These are phyloP conservation scores for Chionographis japonica DNA, from an alignment of 106 monocot genomes.

Conservation along the genomic window DNA sequence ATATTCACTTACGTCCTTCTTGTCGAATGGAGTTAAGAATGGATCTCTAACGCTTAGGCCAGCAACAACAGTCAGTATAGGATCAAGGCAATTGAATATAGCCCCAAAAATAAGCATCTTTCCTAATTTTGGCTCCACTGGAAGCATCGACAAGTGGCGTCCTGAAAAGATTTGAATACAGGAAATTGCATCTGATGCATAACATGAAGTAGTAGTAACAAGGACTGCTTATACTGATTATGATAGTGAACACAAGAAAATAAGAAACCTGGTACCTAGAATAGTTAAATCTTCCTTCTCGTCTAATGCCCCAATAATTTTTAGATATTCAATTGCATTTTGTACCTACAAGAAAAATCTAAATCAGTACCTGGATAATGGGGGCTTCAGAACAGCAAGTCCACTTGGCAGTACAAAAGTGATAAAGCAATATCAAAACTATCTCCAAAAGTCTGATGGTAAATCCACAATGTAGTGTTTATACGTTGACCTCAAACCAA, in stretches of 20 bases:
- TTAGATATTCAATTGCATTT: slow-evolving; percentile 98
- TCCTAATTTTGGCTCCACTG: slow-evolving; percentile 96
- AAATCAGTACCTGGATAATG: neutral
- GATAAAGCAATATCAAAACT: too few relatives aligned
- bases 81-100: slow-evolving; percentile 94
- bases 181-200: slow-evolving; percentile 7
- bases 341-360: slow-evolving; percentile 62
- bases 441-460: neutral
- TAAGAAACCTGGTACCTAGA: slow-evolving; percentile 48
- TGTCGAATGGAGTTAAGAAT: slow-evolving; percentile 94
- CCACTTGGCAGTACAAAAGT: too few relatives aligned
- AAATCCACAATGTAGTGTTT: neutral
- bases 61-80: slow-evolving; percentile 93
- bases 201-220: neutral
- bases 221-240: neutral
- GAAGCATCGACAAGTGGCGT: slow-evolving; percentile 83
- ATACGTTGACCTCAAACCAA: neutral
- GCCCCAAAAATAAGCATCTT: slow-evolving; percentile 97
- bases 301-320: slow-evolving; percentile 95
- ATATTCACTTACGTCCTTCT: slow-evolving; percentile 82
- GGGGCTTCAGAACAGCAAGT: neutral
- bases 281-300: slow-evolving; percentile 82
- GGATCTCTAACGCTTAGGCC: slow-evolving; percentile 97
- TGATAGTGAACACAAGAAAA: neutral
- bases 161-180: slow-evolving; percentile 41